Conservation (phyloP, 768 basidiomycete genomes). For the Podaxis carcinomalis region DNA sequence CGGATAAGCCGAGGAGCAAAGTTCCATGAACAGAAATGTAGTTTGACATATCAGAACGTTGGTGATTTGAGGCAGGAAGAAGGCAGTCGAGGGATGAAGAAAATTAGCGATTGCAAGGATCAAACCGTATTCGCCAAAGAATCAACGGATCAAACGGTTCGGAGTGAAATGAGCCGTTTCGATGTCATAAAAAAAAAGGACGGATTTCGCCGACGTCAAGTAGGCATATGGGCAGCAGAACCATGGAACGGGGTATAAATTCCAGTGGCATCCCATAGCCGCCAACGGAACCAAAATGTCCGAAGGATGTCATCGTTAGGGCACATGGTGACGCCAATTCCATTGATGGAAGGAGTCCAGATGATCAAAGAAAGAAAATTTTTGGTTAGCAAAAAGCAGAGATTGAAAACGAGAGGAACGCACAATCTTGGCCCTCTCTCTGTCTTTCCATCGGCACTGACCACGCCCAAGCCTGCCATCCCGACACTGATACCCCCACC, state of each 20-base stretch:
- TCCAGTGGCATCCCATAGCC: not conserved
- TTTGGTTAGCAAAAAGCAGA: not conserved
- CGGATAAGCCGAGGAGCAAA: not conserved
- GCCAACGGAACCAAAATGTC: not conserved
- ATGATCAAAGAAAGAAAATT: not conserved
- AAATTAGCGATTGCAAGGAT: not conserved
- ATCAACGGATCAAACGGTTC: slow-evolving; percentile 4
- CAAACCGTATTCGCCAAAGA: not conserved
- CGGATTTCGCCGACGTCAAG: not conserved
- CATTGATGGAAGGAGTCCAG: not conserved
- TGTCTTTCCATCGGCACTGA: slow-evolving; percentile 24
- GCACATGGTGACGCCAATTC: not conserved
- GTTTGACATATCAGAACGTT: not conserved
- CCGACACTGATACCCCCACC: slow-evolving; percentile 43
- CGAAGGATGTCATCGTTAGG: not conserved
- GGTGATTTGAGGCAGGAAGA: not conserved
- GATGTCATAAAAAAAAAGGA: too few species aligned
- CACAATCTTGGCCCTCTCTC: slow-evolving; percentile 33
- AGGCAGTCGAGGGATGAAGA: not conserved
- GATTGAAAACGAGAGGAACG: slow-evolving; percentile 19
- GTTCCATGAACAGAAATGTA: not conserved
- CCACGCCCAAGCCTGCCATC: slow-evolving; percentile 39
- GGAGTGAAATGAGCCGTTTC: not conserved
- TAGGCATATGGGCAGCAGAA: not conserved
- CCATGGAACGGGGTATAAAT: not conserved